Evolutionary conservation across 139 green algal species (phyloP).

Genomic region (Tetradesmus obliquus): DNA sequence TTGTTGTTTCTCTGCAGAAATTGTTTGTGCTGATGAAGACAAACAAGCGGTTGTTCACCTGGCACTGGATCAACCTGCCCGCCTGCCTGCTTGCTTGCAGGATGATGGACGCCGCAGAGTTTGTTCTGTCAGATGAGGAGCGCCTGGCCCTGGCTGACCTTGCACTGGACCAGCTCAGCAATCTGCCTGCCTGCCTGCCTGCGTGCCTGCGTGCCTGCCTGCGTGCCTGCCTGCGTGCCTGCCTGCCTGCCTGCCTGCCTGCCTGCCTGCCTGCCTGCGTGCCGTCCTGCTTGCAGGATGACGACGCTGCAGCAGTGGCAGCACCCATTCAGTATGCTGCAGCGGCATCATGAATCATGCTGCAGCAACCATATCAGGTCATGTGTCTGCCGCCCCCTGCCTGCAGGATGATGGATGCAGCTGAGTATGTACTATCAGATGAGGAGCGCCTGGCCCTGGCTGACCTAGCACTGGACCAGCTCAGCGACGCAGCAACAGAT

Average conservation of each 20-base stretch:
- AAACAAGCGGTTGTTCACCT: neutral
- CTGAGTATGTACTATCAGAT: constrained; percentile 26
- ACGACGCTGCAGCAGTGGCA: neutral
- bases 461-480: constrained; percentile 15
- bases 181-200: too few species aligned
- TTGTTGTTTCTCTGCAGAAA: neutral
- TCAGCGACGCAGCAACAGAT: constrained; percentile 3
- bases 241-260: neutral
- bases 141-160: constrained; percentile 11
- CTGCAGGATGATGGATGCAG: constrained; percentile 34
- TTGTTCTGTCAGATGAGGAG: constrained; percentile 9
- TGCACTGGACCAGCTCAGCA: neutral
- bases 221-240: neutral
- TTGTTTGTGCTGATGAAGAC: neutral
- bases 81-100: neutral
- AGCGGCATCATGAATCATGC: neutral
- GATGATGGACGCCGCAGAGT: constrained; percentile 37
- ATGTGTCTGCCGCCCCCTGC: neutral
- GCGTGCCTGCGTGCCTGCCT: neutral
- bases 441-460: neutral
- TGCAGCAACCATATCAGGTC: neutral
- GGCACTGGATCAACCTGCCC: neutral
- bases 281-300: neutral
- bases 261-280: neutral
- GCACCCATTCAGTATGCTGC: neutral